phyloP scores from a whole-genome alignment of 768 basidiomycete genomes.

The Podaxis rugospora region DNA sequence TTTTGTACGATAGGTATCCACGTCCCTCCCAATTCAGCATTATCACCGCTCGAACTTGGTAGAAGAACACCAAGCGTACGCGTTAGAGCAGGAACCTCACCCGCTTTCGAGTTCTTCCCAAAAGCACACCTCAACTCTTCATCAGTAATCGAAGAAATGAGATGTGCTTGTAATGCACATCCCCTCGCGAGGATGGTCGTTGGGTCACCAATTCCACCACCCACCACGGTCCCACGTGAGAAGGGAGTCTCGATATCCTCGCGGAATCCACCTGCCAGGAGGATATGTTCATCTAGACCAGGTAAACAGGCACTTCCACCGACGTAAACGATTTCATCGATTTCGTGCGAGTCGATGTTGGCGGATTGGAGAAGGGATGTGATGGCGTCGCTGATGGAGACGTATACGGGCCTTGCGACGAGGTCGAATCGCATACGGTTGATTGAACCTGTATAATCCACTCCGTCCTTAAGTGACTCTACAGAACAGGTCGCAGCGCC shows the following conservation, averaged over 20 bases:
- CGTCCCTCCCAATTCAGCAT: slow-evolving; percentile 47
- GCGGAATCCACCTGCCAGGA: slow-evolving; percentile 43
- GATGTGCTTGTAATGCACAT: slow-evolving; percentile 69
- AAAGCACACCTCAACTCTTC: slow-evolving; percentile 51
- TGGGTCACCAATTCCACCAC: slow-evolving; percentile 73
- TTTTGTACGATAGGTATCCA: slow-evolving; percentile 65
- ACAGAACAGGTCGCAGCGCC: slow-evolving; percentile 90
- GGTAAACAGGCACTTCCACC: slow-evolving; percentile 74
- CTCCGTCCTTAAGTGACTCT: slow-evolving; percentile 90
- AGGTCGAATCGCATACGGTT: slow-evolving; percentile 63
- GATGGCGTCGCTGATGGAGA: slow-evolving; percentile 46
- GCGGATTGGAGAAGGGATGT: slow-evolving; percentile 47
- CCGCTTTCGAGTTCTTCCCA: slow-evolving; percentile 30
- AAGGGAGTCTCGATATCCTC: slow-evolving; percentile 67
- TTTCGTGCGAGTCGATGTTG: slow-evolving; percentile 55
- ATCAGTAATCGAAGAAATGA: slow-evolving; percentile 50
- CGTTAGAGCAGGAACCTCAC: slow-evolving; percentile 50
- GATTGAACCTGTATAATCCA: slow-evolving; percentile 69
- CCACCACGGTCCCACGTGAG: slow-evolving; percentile 59
- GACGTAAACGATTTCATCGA: slow-evolving; percentile 79
- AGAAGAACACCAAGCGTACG: slow-evolving; percentile 65
- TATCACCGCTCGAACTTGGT: slow-evolving; percentile 30
- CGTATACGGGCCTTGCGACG: slow-evolving; percentile 57
- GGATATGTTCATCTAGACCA: slow-evolving; percentile 63
- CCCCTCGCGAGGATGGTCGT: slow-evolving; percentile 75